phyloP scores from a whole-genome alignment of 2,329 filamentous ascomycete genomes.

The Penicillium oxalicum region DNA sequence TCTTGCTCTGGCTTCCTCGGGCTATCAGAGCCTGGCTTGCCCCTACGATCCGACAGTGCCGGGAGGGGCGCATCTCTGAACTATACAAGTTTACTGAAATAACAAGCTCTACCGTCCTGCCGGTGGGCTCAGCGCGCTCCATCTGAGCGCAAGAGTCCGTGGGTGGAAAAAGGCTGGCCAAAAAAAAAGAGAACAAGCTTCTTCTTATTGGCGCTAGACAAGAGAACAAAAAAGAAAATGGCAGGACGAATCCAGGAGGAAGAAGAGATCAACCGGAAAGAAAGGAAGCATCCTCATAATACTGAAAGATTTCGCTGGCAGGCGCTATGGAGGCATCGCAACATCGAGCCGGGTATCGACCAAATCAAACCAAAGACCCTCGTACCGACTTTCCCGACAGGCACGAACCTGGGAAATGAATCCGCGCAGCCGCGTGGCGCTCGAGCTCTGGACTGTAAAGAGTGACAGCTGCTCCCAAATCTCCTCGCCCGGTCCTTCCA shows the following conservation, averaged over 20 bases:
- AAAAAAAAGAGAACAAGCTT: too few relatives aligned
- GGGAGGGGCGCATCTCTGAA: background rate
- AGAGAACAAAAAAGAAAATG: too few relatives aligned
- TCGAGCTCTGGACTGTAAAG: slow-evolving; percentile 15
- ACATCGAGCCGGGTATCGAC: slow-evolving; percentile 19
- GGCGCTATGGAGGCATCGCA: slow-evolving; percentile 16
- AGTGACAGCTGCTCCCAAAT: slow-evolving; percentile 16
- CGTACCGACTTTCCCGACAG: slow-evolving; percentile 13
- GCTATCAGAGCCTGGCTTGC: background rate
- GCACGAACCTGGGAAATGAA: slow-evolving; percentile 19
- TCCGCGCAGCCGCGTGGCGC: slow-evolving; percentile 14
- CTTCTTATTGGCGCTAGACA: too few relatives aligned
- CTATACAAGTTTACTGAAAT: too few relatives aligned
- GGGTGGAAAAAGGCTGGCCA: too few relatives aligned
- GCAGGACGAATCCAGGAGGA: too few relatives aligned
- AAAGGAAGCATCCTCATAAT: background rate
- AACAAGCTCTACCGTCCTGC: too few relatives aligned
- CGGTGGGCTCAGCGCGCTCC: too few relatives aligned
- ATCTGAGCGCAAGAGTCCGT: too few relatives aligned
- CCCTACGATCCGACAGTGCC: background rate
- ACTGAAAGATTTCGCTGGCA: background rate
- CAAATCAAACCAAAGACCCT: slow-evolving; percentile 22
- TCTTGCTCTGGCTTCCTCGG: too few relatives aligned
- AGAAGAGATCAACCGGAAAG: background rate
- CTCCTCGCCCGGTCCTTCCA: slow-evolving; percentile 16